Base-by-base conservation (phyloP, 129 eudicot genomes). In the sunflower (Helianthus annuus) region DNA sequence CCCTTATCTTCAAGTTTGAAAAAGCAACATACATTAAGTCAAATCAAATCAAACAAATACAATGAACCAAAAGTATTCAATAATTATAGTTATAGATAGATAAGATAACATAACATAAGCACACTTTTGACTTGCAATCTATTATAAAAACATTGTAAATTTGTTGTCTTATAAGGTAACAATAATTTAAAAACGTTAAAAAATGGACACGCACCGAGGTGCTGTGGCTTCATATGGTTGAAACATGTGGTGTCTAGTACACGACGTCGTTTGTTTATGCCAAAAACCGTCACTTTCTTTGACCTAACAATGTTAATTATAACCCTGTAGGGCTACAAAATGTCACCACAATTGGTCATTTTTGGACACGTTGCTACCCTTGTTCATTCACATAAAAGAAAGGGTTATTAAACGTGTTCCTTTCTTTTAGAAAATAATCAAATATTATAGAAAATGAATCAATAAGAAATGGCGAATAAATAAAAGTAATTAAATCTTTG, bases 141-240 rank as follows among this genome's bases (percentile, higher is more conserved):
- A 13, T 32, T 3, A 27, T 17, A 66, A 66, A 1, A 15, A 42
- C 11, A 2, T 56, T 42, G 4, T 45, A 12, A 44, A 42, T 4
- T 44, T 55, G 79, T 66, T 58, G 59, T 56, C 55, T 75, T 55
- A 29, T 66, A 24, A 34, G 74, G 69, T 76, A 46, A 58, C 80
- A 32, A 0, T 68, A 27, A 24, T 58, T 55, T 67, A 45, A 68
- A 68, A 32, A 1, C 6, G 27, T 42, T 36, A 27, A 38, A 1
- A 16, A 44, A 4, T 3, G 11, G 4, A 48, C 9, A 64, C 24
- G 15, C 19, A 19, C 11, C 11, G 45, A 14, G 42, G 46, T 56
- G 62, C 16, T 12, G 54, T 68, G 80, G 74, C 74, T 27, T 27
- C 32, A 27, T 27, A 2, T 2, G 32, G 32, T 1, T 27, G 42